These are phyloP conservation scores for Collybia sordida DNA, from an alignment of 768 basidiomycete genomes.

Conservation along the genomic window DNA sequence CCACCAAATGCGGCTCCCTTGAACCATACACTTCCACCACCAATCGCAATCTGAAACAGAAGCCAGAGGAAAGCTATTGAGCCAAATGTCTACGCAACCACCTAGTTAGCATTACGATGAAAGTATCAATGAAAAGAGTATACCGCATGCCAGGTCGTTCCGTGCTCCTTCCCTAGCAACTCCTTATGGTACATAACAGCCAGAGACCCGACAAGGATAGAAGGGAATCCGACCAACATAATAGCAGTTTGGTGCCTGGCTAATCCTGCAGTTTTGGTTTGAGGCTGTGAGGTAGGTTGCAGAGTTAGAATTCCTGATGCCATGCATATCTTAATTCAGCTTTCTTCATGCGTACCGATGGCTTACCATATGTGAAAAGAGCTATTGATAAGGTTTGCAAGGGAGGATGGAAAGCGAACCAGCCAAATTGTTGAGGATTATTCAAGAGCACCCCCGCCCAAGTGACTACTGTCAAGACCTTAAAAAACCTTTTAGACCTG, in stretches of 20 bases:
- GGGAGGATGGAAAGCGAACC: conserved; percentile 69
- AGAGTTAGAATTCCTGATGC: conserved; percentile 67
- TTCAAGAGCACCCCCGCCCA: conserved; percentile 12
- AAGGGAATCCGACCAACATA: conserved; percentile 52
- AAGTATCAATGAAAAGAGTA: conserved; percentile 16
- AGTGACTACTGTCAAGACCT: conserved; percentile 13
- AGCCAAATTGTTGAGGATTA: conserved; percentile 35
- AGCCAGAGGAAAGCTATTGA: conserved; percentile 64
- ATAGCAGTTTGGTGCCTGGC: conserved; percentile 68
- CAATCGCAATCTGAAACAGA: conserved; percentile 56
- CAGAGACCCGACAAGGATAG: conserved; percentile 57
- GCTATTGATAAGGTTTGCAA: conserved; percentile 58
- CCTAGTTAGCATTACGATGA: not conserved
- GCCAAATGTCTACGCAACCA: conserved; percentile 53
- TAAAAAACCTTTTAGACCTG: not conserved
- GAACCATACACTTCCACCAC: conserved; percentile 79
- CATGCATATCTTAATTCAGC: not conserved
- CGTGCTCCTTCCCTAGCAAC: conserved; percentile 49
- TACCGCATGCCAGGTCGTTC: conserved; percentile 77
- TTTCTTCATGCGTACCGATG: too few relatives aligned
- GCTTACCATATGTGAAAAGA: conserved; percentile 61
- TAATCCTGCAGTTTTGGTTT: conserved; percentile 66
- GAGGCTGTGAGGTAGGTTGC: conserved; percentile 68
- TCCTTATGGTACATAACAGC: conserved; percentile 66
- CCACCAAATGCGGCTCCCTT: conserved; percentile 71